Evolutionary conservation across 352 stramenopile genomes (phyloP).

Genomic region (Albugo candida): DNA sequence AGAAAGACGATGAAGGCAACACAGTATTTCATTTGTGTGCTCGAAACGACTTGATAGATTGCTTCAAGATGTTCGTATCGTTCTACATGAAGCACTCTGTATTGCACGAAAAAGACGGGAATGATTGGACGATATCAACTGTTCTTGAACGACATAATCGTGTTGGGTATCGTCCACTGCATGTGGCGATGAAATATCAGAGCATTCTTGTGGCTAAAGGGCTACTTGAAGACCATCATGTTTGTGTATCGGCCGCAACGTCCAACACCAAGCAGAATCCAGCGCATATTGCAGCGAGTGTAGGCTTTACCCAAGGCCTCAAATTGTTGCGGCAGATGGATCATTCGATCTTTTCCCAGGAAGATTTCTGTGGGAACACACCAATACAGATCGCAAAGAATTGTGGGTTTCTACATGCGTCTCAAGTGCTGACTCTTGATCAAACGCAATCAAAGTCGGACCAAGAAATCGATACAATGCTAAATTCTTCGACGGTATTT

Average conservation of each 20-base stretch:
- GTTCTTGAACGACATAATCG: neutral
- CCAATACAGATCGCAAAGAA: constrained; percentile 23
- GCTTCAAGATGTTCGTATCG: constrained; percentile 19
- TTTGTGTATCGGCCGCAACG: constrained; percentile 25
- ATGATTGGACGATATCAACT: neutral
- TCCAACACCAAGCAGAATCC: constrained; percentile 33
- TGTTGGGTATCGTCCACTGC: constrained; percentile 29
- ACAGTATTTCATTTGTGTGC: constrained; percentile 64
- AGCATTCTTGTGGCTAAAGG: constrained; percentile 20
- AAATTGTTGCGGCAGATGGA: constrained; percentile 21
- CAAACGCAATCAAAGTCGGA: neutral
- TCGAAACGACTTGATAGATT: constrained; percentile 27
- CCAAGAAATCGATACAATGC: constrained; percentile 1
- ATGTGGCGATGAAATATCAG: constrained; percentile 11
- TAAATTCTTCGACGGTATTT: constrained; percentile 16
- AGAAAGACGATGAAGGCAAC: constrained; percentile 53
- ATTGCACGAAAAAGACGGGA: constrained; percentile 1
- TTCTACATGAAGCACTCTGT: constrained; percentile 23
- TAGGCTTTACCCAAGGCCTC: constrained; percentile 23
- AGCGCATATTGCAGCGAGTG: constrained; percentile 36
- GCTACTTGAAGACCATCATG: constrained; percentile 10
- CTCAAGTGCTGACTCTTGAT: neutral
- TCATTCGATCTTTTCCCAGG: constrained; percentile 13
- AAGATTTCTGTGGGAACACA: constrained; percentile 29
- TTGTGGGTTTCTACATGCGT: constrained; percentile 12